Percentiles rank a stretch among this genome's conserved stretches.
Conservation (phyloP, 441 rosid species). For the Gossypium armourianum region DNA sequence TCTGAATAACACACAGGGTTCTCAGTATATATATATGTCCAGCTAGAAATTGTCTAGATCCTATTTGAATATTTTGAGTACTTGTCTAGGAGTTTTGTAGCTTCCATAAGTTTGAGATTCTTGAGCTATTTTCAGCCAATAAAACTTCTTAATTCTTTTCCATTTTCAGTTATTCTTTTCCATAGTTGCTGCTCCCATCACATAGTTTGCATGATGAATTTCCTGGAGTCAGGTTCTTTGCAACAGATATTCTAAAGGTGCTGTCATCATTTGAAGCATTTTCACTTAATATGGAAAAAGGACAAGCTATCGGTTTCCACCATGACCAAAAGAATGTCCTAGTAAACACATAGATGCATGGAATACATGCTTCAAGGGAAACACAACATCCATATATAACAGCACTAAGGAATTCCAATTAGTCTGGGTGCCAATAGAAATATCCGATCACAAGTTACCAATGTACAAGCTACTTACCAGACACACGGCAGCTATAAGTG, state of each 20-base stretch:
- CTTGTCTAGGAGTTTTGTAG: background rate
- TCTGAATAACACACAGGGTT: background rate
- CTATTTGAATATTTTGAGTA: background rate
- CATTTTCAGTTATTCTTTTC: background rate
- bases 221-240: background rate
- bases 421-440: background rate
- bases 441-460: background rate
- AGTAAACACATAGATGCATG: background rate
- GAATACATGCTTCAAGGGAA: background rate
- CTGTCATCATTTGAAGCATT: background rate
- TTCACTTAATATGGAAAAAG: background rate
- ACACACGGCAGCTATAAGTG: constrained; percentile 79
- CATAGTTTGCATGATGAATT: background rate
- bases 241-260: background rate
- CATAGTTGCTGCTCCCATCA: background rate
- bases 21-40: background rate
- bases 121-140: background rate
- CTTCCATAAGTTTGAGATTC: background rate
- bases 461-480: constrained; percentile 46
- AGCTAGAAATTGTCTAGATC: background rate
- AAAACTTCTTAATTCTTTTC: background rate
- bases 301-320: background rate
- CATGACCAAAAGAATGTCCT: background rate
- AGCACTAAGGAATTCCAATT: constrained; percentile 11
- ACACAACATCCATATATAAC: constrained; percentile 3